These are phyloP conservation scores for Podila horticola DNA, from an alignment of 192 early-diverging fungal species.

Conservation along the genomic window DNA sequence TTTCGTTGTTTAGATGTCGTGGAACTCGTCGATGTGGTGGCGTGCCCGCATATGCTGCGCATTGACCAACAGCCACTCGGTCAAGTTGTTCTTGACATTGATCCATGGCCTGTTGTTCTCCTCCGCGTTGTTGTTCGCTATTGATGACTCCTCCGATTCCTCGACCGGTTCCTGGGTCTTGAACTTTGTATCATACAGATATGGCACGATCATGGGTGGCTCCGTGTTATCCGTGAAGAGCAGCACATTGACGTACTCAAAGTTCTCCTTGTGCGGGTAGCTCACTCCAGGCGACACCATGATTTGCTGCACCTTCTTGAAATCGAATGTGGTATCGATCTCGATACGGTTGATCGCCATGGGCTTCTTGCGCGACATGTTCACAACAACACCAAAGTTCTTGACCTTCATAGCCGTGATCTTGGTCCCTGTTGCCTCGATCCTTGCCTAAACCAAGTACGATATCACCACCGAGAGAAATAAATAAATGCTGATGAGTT, in stretches of 20 bases:
- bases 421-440: slow-evolving; percentile 35
- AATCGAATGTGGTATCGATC: slow-evolving; percentile 51
- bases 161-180: slow-evolving; percentile 54
- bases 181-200: slow-evolving; percentile 58
- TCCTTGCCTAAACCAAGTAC: slow-evolving; percentile 38
- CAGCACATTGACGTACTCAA: slow-evolving; percentile 65
- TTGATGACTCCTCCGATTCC: slow-evolving; percentile 17
- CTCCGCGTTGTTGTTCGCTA: not conserved
- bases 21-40: slow-evolving; percentile 64
- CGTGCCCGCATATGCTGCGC: slow-evolving; percentile 55
- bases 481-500: too few relatives aligned
- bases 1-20: slow-evolving; percentile 52
- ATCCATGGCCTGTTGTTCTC: slow-evolving; percentile 51
- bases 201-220: slow-evolving; percentile 61
- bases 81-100: slow-evolving; percentile 64
- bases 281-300: slow-evolving; percentile 62
- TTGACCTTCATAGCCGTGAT: slow-evolving; percentile 45
- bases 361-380: slow-evolving; percentile 52
- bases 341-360: slow-evolving; percentile 60
- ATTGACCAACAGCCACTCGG: slow-evolving; percentile 68
- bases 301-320: slow-evolving; percentile 58
- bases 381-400: slow-evolving; percentile 59
- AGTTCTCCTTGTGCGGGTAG: slow-evolving; percentile 62
- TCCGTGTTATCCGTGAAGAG: slow-evolving; percentile 54
- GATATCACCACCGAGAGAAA: too few relatives aligned